These are phyloP conservation scores for Filobasidium floriforme DNA, from an alignment of 768 basidiomycete species.

Conservation along the genomic window DNA sequence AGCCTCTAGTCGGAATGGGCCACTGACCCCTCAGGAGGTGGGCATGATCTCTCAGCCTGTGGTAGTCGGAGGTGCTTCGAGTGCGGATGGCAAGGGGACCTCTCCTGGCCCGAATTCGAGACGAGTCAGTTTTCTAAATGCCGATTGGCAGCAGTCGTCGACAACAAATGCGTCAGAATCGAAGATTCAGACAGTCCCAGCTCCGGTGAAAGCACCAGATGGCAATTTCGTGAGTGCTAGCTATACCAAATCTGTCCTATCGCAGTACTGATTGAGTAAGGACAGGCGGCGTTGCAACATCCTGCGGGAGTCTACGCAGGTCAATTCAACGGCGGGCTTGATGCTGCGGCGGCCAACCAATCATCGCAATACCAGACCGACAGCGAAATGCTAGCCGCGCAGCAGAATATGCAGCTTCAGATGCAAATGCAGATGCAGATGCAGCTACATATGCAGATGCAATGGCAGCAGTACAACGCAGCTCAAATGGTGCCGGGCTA, in stretches of 20 bases:
- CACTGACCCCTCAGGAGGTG: constrained; percentile 16
- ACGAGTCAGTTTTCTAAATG: constrained; percentile 23
- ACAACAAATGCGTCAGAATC: constrained; percentile 51
- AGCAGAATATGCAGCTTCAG: constrained; percentile 85
- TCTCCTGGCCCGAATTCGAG: constrained; percentile 5
- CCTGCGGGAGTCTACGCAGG: too few relatives aligned
- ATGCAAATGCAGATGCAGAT: constrained; percentile 63
- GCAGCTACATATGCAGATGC: constrained; percentile 29
- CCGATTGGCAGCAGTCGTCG: constrained; percentile 21
- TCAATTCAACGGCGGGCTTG: too few relatives aligned
- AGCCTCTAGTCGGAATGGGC: constrained; percentile 13
- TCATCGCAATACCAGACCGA: too few relatives aligned
- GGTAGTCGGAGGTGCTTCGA: constrained; percentile 4
- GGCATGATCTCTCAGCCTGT: neutral
- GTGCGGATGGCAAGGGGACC: neutral
- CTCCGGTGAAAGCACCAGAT: too few relatives aligned
- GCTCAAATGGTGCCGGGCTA: constrained; percentile 52
- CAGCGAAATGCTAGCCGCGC: constrained; percentile 46
- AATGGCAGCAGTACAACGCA: constrained; percentile 24
- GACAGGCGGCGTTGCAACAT: too few relatives aligned
- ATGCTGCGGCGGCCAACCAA: too few relatives aligned
- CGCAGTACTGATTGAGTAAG: too few relatives aligned
- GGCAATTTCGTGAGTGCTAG: too few relatives aligned
- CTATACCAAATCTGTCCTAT: too few relatives aligned
- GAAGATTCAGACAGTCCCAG: too few relatives aligned